Percentiles rank a stretch among this genome's conserved stretches.
These are phyloP conservation scores for Sabuloglossum arenarium DNA, from an alignment of 495 filamentous ascomycete genomes.

Conservation along the genomic window DNA sequence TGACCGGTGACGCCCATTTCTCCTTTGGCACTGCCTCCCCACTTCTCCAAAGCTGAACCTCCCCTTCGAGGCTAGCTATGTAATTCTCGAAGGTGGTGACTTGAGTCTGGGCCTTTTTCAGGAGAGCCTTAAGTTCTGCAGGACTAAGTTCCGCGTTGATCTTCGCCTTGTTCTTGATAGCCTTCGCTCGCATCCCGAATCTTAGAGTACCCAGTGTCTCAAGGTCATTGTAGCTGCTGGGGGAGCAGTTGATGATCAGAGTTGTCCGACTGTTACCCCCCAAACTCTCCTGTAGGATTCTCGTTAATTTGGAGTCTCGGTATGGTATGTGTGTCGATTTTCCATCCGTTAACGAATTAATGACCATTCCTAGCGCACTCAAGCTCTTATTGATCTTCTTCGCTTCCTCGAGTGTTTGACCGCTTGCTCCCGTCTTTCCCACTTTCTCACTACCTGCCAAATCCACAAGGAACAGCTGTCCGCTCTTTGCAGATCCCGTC, in stretches of 20 bases:
- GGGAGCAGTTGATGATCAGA: conserved; percentile 94
- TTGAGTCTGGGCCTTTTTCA: conserved; percentile 81
- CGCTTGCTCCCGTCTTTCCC: conserved; percentile 93
- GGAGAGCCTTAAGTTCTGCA: conserved; percentile 72
- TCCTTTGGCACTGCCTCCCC: conserved; percentile 83
- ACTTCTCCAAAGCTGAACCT: conserved; percentile 67
- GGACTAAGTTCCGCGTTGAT: conserved; percentile 95
- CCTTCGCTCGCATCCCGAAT: conserved; percentile 92
- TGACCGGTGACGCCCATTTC: conserved; percentile 43
- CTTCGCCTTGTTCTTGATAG: conserved; percentile 99
- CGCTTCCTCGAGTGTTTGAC: conserved; percentile 92
- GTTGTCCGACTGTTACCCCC: conserved; percentile 96
- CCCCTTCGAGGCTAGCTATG: conserved; percentile 61
- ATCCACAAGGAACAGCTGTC: conserved; percentile 92
- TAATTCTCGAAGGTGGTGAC: conserved; percentile 76
- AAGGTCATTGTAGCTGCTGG: conserved; percentile 91
- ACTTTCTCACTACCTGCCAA: conserved; percentile 96
- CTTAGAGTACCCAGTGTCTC: conserved; percentile 86
- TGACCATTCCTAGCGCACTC: conserved; percentile 95
- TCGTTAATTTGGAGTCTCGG: conserved; percentile 92
- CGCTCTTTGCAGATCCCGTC: conserved; percentile 88
- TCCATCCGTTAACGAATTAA: conserved; percentile 91
- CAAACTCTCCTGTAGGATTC: conserved; percentile 88
- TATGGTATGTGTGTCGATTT: conserved; percentile 97
- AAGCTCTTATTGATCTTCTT: conserved; percentile 99